Percentiles rank a stretch among this genome's conserved stretches.
Evolutionary conservation across 2,329 filamentous ascomycete species (phyloP).

Genomic region (Penicillium expansum): DNA sequence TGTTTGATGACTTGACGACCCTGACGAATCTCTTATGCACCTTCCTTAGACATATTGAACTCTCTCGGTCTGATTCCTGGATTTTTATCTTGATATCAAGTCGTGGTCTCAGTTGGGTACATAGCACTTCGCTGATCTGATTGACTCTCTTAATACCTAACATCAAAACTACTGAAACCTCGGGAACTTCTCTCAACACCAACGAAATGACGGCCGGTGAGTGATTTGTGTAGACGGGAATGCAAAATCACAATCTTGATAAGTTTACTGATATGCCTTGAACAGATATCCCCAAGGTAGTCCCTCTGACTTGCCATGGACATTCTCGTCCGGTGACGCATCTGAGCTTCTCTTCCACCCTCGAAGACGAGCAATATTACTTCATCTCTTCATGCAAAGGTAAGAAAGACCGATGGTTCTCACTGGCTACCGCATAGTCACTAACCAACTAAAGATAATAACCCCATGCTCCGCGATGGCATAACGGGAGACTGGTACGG

Average conservation of each 20-base stretch:
- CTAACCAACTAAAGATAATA: constrained; percentile 66
- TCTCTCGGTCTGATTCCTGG: constrained; percentile 13
- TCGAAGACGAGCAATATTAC: constrained; percentile 82
- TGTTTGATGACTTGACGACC: constrained; percentile 42
- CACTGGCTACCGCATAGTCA: background rate
- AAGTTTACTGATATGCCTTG: background rate
- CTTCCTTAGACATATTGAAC: constrained; percentile 25
- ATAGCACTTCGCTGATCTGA: constrained; percentile 1
- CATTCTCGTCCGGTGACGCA: constrained; percentile 91
- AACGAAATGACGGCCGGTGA: constrained; percentile 19
- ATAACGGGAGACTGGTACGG: constrained; percentile 86
- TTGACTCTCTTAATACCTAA: constrained; percentile 7
- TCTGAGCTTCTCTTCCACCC: constrained; percentile 79
- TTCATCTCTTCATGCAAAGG: constrained; percentile 92
- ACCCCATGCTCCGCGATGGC: constrained; percentile 96
- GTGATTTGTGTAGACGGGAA: background rate
- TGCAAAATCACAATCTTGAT: background rate
- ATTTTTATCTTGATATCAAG: constrained; percentile 7
- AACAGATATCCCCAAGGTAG: constrained; percentile 57
- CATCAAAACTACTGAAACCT: constrained; percentile 5
- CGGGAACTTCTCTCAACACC: constrained; percentile 2
- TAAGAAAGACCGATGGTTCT: constrained; percentile 34
- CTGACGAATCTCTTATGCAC: constrained; percentile 41
- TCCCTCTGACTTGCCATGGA: constrained; percentile 90
- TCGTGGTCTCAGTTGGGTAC: background rate